phyloP scores from a whole-genome alignment of 768 basidiomycete species.

The Psilocybe subaeruginosa region DNA sequence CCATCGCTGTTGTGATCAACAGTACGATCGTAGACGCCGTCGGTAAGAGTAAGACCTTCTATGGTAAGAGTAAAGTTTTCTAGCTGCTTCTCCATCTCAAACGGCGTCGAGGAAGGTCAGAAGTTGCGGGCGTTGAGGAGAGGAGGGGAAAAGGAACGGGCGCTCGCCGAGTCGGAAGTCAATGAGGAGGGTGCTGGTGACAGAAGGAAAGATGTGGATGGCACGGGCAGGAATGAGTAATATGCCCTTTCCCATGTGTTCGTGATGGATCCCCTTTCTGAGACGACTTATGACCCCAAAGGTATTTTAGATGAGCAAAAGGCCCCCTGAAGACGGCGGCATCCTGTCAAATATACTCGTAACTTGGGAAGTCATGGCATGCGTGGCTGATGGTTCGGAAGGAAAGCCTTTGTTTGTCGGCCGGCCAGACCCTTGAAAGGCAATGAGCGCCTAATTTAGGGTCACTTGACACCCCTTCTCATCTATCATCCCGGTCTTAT shows the following conservation, averaged over 20 bases:
- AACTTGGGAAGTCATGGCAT: not conserved
- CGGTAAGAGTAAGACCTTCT: not conserved
- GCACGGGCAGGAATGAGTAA: not conserved
- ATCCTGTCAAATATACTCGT: not conserved
- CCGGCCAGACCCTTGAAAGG: constrained; percentile 2
- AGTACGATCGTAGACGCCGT: not conserved
- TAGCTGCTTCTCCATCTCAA: not conserved
- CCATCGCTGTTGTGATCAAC: not conserved
- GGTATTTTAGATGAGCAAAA: not conserved
- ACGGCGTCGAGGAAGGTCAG: not conserved
- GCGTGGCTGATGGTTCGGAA: not conserved
- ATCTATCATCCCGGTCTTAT: not conserved
- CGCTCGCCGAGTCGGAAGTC: too few relatives aligned
- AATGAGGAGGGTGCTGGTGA: not conserved
- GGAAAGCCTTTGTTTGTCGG: constrained; percentile 3
- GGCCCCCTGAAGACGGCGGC: not conserved
- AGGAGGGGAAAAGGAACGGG: too few relatives aligned
- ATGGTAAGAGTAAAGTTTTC: not conserved
- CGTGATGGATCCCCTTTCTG: not conserved
- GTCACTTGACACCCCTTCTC: constrained; percentile 1
- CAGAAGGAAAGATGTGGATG: not conserved
- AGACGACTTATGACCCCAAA: not conserved
- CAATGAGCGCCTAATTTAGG: constrained; percentile 10
- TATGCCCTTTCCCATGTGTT: constrained; percentile 1
- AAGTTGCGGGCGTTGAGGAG: not conserved